Evolutionary conservation across 768 basidiomycete genomes (phyloP), one percentile per base, ranked within the genome.

Genomic region (Mycena venus): DNA sequence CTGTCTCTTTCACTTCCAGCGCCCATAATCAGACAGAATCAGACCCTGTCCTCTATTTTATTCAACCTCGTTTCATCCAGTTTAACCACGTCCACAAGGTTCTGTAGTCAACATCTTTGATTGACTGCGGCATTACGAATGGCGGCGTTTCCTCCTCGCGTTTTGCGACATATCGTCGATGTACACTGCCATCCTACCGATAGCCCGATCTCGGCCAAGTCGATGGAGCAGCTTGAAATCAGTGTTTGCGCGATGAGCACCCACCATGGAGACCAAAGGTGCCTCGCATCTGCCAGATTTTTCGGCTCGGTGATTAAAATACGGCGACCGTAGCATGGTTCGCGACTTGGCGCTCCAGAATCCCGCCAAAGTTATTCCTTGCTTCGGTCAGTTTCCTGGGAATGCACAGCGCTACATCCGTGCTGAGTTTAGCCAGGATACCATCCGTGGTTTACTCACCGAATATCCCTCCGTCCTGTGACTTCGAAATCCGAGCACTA

Each of bases 161-260:
- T 96, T 55, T 85, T 95, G 23, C 84, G 82, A 25, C 95, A 95
- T 78, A 85, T 99, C 69, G 88, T 92, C 66, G 97, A 98, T 80
- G 95, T 93, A 0, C 97, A 99, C 77, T 97, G 95, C 83, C 97
- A 99, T 84, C 96, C 97, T 4, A 96, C 95, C 5, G 97, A 98
- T 12, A 82, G 81, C 1, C 78, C 78, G 1, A 88, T 92, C 44
- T 77, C 84, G 10, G 64, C 83, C 4, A 83, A 85, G 27, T 87
- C 88, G 6, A 91, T 95, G 83, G 85, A 90, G 29, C 78, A 83
- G 14, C 88, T 94, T 4, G 81, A 85, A 4, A 91, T 96, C 62
- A 92, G 89, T 0, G 86, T 98, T 47, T 95, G 94, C 73, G 93
- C 95, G n/a, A 97, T 97, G 96, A 90, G 94, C 21, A 90, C 91